Base-by-base conservation (phyloP, 2,329 filamentous ascomycete species). In the Trichophyton schoenleinii region DNA sequence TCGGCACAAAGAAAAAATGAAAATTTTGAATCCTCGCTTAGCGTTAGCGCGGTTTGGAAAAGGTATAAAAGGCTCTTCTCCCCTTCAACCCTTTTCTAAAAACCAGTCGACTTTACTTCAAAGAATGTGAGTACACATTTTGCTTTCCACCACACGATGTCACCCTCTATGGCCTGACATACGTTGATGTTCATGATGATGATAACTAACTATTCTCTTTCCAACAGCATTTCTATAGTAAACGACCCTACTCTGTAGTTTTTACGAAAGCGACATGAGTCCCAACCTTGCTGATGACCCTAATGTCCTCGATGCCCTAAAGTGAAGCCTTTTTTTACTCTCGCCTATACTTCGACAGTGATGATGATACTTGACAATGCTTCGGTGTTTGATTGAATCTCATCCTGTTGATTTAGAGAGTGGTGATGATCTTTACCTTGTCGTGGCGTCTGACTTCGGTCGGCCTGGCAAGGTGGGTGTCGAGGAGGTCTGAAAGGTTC, bases 371-470 rank as follows among this genome's bases (percentile, higher is more conserved):
- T 60, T 63, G 57, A 61, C 64, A 63, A 66, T 66, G 66, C 70
- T 63, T 60, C 61, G 68, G 67, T 66, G 66, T 68, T 68, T 73
- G 73, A 81, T 60, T 64, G 61, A 63, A 64, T 66, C 67, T 67
- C 65, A 58, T 41, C 36, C 61, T 66, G 66, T 58, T 86, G 65
- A 70, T 88, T 88, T 84, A 91, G 87, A 87, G 83, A 85, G 87
- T 86, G 87, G 85, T 90, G 87, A 94, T 94, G 90, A 95, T 94
- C 89, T 94, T 87, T 81, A 86, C 87, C 88, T 87, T 78, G 80
- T 80, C 73, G 71, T 72, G 78, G 74, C 78, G 81, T 86, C 82
- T 83, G 85, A 84, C 84, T 86, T 91, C 79, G 87, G 87, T 86
- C 87, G 82, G 83, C 79, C 77, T 79, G 78, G 77, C 80, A 79